Percentiles rank a stretch among this genome's conserved stretches.
Evolutionary conservation across 257 asterid genomes (phyloP).

Genomic region (Solanum sitiens): DNA sequence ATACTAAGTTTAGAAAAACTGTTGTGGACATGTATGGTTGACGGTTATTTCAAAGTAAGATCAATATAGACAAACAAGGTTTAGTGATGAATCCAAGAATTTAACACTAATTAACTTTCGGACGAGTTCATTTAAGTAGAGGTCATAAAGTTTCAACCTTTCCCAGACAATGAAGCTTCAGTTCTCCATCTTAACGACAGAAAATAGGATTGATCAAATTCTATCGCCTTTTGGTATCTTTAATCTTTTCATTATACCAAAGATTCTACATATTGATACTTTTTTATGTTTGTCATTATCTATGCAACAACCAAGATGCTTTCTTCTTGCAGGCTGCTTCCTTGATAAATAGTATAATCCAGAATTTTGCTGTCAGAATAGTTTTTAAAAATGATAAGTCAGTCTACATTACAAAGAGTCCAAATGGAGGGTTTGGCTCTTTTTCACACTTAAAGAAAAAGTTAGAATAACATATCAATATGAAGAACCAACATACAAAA

Average conservation of each 20-base stretch:
- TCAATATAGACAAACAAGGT: not conserved
- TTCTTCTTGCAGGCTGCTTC: not conserved
- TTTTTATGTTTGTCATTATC: not conserved
- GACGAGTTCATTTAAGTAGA: not conserved
- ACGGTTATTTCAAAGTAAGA: not conserved
- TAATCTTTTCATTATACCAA: not conserved
- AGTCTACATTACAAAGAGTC: not conserved
- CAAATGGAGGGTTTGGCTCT: not conserved
- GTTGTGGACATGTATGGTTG: not conserved
- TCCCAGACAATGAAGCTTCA: not conserved
- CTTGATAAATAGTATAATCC: not conserved
- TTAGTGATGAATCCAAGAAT: not conserved
- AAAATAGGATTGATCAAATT: not conserved
- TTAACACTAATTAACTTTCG: not conserved
- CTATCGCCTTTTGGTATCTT: not conserved
- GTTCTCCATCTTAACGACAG: not conserved
- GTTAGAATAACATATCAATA: not conserved
- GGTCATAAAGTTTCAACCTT: not conserved
- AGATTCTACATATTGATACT: not conserved
- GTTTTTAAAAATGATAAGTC: not conserved
- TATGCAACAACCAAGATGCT: not conserved
- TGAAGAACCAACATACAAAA: not conserved
- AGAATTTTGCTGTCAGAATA: not conserved
- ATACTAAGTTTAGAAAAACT: not conserved
- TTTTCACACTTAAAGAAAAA: not conserved